phyloP scores from a whole-genome alignment of 768 basidiomycete genomes.

The Russula emetica region DNA sequence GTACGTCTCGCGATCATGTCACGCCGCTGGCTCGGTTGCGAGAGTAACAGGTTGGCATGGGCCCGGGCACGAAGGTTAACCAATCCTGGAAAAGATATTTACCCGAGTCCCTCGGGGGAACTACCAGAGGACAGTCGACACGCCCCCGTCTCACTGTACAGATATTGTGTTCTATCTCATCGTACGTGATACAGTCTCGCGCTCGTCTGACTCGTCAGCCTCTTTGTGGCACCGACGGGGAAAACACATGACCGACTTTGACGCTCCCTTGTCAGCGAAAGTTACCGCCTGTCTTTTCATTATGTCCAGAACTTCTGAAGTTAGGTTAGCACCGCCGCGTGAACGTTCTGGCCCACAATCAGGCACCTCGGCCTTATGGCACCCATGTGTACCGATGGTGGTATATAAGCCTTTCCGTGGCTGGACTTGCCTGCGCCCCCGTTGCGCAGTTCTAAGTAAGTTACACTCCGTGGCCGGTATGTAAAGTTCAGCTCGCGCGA shows the following conservation, averaged over 20 bases:
- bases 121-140: no score
- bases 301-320: slow-evolving; percentile 4
- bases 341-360: slow-evolving; percentile 23
- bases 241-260: neutral
- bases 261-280: slow-evolving; percentile 2
- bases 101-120: no score
- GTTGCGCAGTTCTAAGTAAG: neutral
- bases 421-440: neutral
- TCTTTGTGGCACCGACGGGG: slow-evolving; percentile 16
- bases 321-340: slow-evolving; percentile 26
- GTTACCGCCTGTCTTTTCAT: slow-evolving; percentile 11
- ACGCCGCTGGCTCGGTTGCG: neutral
- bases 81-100: neutral
- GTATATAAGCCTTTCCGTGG: slow-evolving; percentile 19
- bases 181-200: neutral
- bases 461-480: neutral
- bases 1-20: neutral
- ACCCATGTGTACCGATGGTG: slow-evolving; percentile 7
- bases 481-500: neutral
- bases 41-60: neutral
- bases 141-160: no score
- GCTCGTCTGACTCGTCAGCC: neutral
- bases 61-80: neutral
- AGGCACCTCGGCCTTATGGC: slow-evolving; percentile 25
- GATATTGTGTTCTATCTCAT: no score